Percentiles rank a stretch among this genome's conserved stretches.
Conservation (phyloP, 148 eudicot species). For the Rhododendron griersonianum region DNA sequence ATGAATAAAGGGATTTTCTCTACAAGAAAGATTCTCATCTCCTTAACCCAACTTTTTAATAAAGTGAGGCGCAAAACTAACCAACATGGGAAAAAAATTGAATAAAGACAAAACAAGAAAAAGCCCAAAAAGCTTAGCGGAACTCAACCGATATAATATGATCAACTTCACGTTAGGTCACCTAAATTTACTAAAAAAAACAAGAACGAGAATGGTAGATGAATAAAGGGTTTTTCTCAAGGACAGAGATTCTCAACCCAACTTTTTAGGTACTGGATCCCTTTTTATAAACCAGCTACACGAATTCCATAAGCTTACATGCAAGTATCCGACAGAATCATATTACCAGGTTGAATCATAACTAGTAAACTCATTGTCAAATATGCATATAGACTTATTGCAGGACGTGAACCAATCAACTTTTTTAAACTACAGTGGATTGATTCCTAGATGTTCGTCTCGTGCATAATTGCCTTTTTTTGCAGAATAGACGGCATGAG, state of each 20-base stretch:
- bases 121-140: too few species aligned
- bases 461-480: neutral
- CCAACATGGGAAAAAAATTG: too few species aligned
- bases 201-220: neutral
- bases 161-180: too few species aligned
- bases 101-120: too few species aligned
- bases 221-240: neutral
- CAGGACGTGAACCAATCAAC: constrained; percentile 19
- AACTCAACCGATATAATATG: neutral
- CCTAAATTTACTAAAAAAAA: too few species aligned
- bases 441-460: neutral
- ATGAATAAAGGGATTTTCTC: neutral
- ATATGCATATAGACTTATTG: neutral
- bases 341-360: neutral
- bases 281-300: neutral
- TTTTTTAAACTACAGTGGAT: neutral
- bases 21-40: neutral
- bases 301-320: neutral
- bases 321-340: neutral
- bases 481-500: neutral
- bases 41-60: neutral
- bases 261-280: neutral
- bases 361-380: neutral
- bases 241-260: neutral
- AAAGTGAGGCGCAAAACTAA: too few species aligned